Base-by-base conservation (phyloP, 495 filamentous ascomycete genomes). In the Annulohypoxylon moriforme region DNA sequence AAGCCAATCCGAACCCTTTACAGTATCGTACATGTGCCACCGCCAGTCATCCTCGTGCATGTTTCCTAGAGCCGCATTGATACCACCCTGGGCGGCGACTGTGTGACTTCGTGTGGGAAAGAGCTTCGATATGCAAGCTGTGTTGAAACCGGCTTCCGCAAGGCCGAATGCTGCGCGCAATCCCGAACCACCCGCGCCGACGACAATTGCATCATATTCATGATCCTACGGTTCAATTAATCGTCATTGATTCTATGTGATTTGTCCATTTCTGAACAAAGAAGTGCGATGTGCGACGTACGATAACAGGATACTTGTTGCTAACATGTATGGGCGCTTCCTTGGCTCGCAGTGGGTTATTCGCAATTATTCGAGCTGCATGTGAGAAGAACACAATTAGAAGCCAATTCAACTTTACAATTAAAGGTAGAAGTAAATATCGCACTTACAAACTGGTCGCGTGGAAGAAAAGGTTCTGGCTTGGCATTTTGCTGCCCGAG, bases 1-100 rank as follows among this genome's bases (percentile, higher is more conserved):
- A 33, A 98, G 88, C 95, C 95, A 98, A 86, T 98, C 95, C 60
- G 93, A 96, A 75, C 95, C 95, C 86, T 98, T 98, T 68, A 98
- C 95, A 50, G 95, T 98, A 82, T 98, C 95, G 86, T 98, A 98
- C 95, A 98, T 98, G 85, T 98, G 95, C 95, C 95, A 98, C 82
- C 95, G 90, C 95, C 95, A 98, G 85, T 98, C 95, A 81, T 98
- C 95, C 82, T 86, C 85, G 83, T 89, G 84, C 85, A 87, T 88
- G 78, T 98, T 98, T 81, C 95, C 95, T 72, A 98, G 88, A 49
- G 95, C 95, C 71, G 95, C 95, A 83, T 97, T 97, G 85, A 97
- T 97, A 74, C 94, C 94, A 71, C 93, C 93, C 78, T 95, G 93
- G 31, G 95, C 95, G 52, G 95, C 95, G 76, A 98, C 95, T 18